Base-by-base conservation (phyloP, 2,329 filamentous ascomycete genomes). In the Aspergillus calidoustus region DNA sequence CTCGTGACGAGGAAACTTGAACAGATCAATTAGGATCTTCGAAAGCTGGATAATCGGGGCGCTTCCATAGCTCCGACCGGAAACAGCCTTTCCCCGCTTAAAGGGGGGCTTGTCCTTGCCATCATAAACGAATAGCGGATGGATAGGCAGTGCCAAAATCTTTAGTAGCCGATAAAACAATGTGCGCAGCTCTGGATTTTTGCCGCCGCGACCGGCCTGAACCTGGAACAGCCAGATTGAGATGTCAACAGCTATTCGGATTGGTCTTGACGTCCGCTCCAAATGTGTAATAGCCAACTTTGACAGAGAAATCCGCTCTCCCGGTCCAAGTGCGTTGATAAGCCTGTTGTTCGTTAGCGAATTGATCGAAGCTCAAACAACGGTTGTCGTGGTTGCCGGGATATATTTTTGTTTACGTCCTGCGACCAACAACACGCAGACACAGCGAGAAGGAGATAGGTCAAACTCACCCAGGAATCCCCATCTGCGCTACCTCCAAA, bases 151-250 rank as follows among this genome's bases (percentile, higher is more conserved):
- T 15, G 86, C 83, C 13, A 95, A 82, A 3, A 97, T 84, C 57
- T 91, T 90, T 1, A 94, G 82, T 0, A 98, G 86, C 38, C 95
- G 90, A 77, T 96, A 98, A 79, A 97, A 98, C 25, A 99, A 86
- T 1, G 93, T 97, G 60, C 95, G 87, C 43, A 97, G 84, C 1
- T 93, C 93, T 7, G 95, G 94, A 69, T 97, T 97, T 11, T 89
- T 88, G 62, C 95, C 95, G 51, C 94, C 92, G 80, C 88, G 88
- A 19, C 91, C 91, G 15, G 92, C 89, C 73, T 96, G 93, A 13
- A 89, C 89, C 72, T 99, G 95, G 72, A 97, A 98, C 49, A 97
- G 90, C 95, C 95, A 99, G 73, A 99, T 98, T 3, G 93, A 92
- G 68, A 96, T 91, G 74, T 99, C 95, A 66, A 99, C 91, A 44